phyloP scores from a whole-genome alignment of 805 yeast genomes.

The Sugiyamaella qingdaonensis region DNA sequence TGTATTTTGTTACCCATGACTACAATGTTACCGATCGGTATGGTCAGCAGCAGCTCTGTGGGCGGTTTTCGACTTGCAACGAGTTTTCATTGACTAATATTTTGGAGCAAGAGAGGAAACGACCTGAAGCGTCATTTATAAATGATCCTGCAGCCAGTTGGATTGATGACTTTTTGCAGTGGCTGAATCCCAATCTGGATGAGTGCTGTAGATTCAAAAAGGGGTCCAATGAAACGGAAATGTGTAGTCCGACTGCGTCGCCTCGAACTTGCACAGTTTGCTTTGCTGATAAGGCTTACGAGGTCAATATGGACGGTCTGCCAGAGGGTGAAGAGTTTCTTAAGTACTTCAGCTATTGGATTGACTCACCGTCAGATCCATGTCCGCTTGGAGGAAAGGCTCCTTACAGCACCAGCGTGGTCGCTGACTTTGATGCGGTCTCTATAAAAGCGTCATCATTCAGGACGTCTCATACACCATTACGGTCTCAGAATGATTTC shows the following conservation, averaged over 20 bases:
- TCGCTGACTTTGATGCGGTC: constrained; percentile 38
- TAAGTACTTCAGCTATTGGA: constrained; percentile 75
- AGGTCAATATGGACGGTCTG: constrained; percentile 71
- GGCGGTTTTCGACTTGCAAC: constrained; percentile 80
- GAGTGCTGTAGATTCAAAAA: constrained; percentile 78
- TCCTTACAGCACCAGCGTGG: constrained; percentile 66
- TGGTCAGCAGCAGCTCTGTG: constrained; percentile 75
- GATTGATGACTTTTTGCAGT: constrained; percentile 85
- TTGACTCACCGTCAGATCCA: constrained; percentile 74
- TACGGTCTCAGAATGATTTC: constrained; percentile 79
- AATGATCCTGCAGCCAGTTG: constrained; percentile 85
- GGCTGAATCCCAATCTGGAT: constrained; percentile 81
- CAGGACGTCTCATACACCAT: constrained; percentile 73
- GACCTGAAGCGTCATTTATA: constrained; percentile 60
- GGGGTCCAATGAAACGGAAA: constrained; percentile 43
- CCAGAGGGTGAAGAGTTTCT: constrained; percentile 74
- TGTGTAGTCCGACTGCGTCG: constrained; percentile 65
- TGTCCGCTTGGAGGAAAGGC: constrained; percentile 97
- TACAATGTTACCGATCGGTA: constrained; percentile 56
- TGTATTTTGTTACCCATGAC: constrained; percentile 74
- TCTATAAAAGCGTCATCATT: constrained; percentile 58
- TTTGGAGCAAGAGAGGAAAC: constrained; percentile 75
- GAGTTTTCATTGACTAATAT: constrained; percentile 74
- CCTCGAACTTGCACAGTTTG: constrained; percentile 72
- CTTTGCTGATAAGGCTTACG: constrained; percentile 60